These are phyloP conservation scores for Acmispon strigosus DNA, from an alignment of 306 rosid genomes.

Conservation along the genomic window DNA sequence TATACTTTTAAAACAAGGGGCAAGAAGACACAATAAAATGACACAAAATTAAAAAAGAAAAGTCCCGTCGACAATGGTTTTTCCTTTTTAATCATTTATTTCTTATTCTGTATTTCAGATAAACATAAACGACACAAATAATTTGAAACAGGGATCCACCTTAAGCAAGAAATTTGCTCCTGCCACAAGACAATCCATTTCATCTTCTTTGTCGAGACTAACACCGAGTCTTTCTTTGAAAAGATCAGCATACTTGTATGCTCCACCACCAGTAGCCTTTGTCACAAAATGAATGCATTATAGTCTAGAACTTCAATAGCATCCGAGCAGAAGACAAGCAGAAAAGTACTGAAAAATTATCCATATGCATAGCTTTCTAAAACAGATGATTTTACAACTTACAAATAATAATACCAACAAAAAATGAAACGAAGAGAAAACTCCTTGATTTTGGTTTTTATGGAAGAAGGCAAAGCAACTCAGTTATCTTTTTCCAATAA, in stretches of 20 bases:
- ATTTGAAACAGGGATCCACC: conserved; percentile 47
- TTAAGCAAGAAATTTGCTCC: conserved; percentile 97
- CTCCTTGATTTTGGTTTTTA: neutral
- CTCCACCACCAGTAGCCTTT: conserved; percentile 99
- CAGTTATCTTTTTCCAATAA: neutral
- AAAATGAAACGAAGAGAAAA: neutral
- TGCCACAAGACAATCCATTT: conserved; percentile 93
- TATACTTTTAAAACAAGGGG: neutral
- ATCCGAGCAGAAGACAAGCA: neutral
- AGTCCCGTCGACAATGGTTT: neutral
- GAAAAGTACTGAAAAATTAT: neutral
- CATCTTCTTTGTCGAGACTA: conserved; percentile 95
- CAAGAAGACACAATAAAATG: neutral
- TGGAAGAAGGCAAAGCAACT: neutral
- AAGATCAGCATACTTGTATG: conserved; percentile 92
- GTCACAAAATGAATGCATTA: conserved; percentile 23
- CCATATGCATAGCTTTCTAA: neutral
- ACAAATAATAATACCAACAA: neutral
- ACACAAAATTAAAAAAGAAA: conserved; percentile 9
- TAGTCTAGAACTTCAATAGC: conserved; percentile 13
- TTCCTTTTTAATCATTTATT: neutral
- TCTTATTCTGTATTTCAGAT: conserved; percentile 5
- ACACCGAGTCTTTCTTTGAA: conserved; percentile 98
- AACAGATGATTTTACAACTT: neutral
- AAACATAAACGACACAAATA: conserved; percentile 10